Base-by-base conservation (phyloP, 1,139 yeast genomes). In the Geotrichum citri-aurantii region DNA sequence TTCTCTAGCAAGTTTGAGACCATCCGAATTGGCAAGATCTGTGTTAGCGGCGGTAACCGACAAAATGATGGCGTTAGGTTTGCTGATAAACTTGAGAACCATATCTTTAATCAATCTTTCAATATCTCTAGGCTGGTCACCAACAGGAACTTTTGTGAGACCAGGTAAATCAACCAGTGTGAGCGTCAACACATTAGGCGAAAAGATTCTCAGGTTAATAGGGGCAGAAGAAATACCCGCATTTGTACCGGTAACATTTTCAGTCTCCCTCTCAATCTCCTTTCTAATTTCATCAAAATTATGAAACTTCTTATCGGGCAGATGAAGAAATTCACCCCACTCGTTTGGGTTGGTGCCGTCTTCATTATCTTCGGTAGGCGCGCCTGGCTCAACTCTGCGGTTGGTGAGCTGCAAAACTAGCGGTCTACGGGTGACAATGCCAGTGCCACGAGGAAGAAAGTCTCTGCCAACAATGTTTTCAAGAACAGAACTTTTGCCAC, bases 121-220 rank as follows among this genome's bases (percentile, higher is more conserved):
- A 65, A 93, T 93, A 73, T 93, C 99, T 71, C 88, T 89, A 58
- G 99, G 99, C 75, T 93, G 99, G 73, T 93, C 99, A 53, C 99
- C 99, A 55, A 93, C 98, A n/a, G 99, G 99, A 48, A 95, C 99
- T 74, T 93, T 93, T 33, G 99, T 93, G 70, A 95, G 81, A 63
- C 99, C 99, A 14, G 99, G 99, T 68, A 93, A 81, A 79, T 93
- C 99, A 50, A 93, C 99, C 69, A 93, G 81, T 2, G 99, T 95
- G 73, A 93, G 82, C 14, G 98, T 93, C 69, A 93, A 80, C 56
- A 93, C 99, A 71, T 92, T 93, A 14, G 99, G 99, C 29, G 98
- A 92, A 73, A 88, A 92, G 65, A 93, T 91, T 75, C 97, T 82
- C 72, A 93, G 80, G 74, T 93, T 93, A 72, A 93, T 93, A 60